Evolutionary conservation across 345 rosid genomes (phyloP).

Genomic region (Arabidopsis suecica): DNA sequence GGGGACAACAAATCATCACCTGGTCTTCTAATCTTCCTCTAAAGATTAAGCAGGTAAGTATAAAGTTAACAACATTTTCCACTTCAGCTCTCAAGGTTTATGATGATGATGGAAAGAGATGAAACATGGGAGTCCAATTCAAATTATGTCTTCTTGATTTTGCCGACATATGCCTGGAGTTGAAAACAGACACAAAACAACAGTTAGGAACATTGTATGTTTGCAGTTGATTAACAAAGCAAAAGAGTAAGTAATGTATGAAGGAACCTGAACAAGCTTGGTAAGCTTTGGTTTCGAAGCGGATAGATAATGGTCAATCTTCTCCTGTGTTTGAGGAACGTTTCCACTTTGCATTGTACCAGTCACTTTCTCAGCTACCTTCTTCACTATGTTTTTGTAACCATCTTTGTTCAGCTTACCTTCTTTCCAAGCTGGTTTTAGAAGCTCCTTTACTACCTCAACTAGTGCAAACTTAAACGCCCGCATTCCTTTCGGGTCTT

Average conservation of each 20-base stretch:
- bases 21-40: not conserved
- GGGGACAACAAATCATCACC: conserved; percentile 22
- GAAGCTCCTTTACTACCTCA: conserved; percentile 85
- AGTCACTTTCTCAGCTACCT: conserved; percentile 90
- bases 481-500: conserved; percentile 68
- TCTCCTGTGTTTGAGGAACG: conserved; percentile 91
- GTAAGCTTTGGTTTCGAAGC: conserved; percentile 81
- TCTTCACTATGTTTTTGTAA: conserved; percentile 93
- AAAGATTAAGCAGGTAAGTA: conserved; percentile 17
- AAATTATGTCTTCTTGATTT: conserved; percentile 41
- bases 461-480: conserved; percentile 90
- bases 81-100: conserved; percentile 3
- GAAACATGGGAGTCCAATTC: not conserved
- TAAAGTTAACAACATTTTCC: conserved; percentile 9
- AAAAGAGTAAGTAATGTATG: not conserved
- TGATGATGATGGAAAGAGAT: conserved; percentile 4
- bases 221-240: conserved; percentile 11
- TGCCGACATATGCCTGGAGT: conserved; percentile 44
- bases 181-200: conserved; percentile 12
- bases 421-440: conserved; percentile 94
- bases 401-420: conserved; percentile 85
- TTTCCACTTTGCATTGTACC: conserved; percentile 68
- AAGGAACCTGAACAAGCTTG: conserved; percentile 88
- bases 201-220: not conserved
- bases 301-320: conserved; percentile 81